These are phyloP conservation scores for Neurospora crassa DNA, from an alignment of 2,329 filamentous ascomycete genomes.

Conservation along the genomic window DNA sequence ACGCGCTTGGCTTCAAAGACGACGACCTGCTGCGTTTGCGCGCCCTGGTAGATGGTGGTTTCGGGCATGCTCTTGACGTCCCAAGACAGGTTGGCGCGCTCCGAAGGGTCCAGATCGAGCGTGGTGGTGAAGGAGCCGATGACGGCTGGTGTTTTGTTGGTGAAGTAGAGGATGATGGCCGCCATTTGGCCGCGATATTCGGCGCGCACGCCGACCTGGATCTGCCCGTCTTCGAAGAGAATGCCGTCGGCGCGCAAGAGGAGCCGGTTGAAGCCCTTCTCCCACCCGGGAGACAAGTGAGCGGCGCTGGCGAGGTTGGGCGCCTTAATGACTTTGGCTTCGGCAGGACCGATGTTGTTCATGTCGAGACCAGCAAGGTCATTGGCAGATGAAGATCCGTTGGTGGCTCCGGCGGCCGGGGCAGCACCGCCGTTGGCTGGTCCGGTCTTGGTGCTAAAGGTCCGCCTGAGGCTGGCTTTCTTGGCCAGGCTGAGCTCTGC, in stretches of 20 bases:
- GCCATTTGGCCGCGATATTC: conserved; percentile 95
- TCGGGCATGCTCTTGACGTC: conserved; percentile 87
- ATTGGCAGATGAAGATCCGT: conserved; percentile 39
- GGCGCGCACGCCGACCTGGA: conserved; percentile 84
- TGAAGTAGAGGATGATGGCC: conserved; percentile 91
- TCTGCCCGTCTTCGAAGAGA: conserved; percentile 87
- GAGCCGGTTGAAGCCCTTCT: conserved; percentile 76
- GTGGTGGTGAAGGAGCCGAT: conserved; percentile 93
- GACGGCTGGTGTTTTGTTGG: conserved; percentile 78
- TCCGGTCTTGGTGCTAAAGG: conserved; percentile 56
- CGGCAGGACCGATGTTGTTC: conserved; percentile 46
- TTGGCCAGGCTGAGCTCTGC: conserved; percentile 74
- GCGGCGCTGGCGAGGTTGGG: conserved; percentile 88
- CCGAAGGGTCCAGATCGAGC: conserved; percentile 65
- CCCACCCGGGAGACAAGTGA: conserved; percentile 91
- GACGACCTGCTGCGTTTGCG: conserved; percentile 84
- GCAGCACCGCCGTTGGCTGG: conserved; percentile 36
- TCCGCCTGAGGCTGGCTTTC: conserved; percentile 73
- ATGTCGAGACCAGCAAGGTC: conserved; percentile 81
- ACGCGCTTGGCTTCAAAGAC: conserved; percentile 83
- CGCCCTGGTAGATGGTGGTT: conserved; percentile 61
- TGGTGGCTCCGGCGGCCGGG: conserved; percentile 33
- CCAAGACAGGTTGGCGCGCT: conserved; percentile 61
- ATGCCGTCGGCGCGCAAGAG: conserved; percentile 75
- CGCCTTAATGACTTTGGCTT: conserved; percentile 51